Base-by-base conservation (phyloP, 1,139 yeast genomes). In the Geotrichum carabidarum region DNA sequence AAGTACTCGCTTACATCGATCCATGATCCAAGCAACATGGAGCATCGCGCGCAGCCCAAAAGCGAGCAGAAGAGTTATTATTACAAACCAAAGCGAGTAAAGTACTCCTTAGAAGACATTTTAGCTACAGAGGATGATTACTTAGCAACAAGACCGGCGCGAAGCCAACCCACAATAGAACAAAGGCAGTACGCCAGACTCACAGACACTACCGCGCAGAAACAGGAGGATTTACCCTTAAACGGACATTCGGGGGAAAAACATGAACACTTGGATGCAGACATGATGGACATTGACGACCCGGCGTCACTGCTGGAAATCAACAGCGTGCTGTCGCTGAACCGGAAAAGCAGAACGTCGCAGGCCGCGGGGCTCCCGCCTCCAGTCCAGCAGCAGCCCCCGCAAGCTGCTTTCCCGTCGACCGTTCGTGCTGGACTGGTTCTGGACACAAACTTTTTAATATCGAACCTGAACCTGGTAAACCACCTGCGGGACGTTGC, bases 401-500 rank as follows among this genome's bases (percentile, higher is more conserved):
- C 9, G 17, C 12, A 15, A n/a, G 8, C 15, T n/a, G 43, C 14
- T 4, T 4, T 14, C 8, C 17, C 12, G 14, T 14, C 17, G 8
- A 43, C 11, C 4, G 36, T 27, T 15, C 31, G 27, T 18, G 45
- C 54, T 2, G 55, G 52, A 9, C 42, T 60, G 22, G 58, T 60
- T 8, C 36, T 60, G 7, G 63, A 60, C 34, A 60, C 63, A 7
- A 60, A 60, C 43, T 60, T 60, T 48, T 36, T 60, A 31, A 51
- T 60, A 11, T 56, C 61, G 5, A 54, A 60, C 27, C 48, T 60
- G 8, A 47, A 38, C 11, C 11, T 60, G 15, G 51, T 60, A 34
- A 53, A 51, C 8, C 53, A 60, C 31, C 50, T 59, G 31, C 41
- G 41, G 17, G 51, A 49, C 9, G 52, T 54, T 3, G 78, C 79